These are phyloP conservation scores for Globisporangium cederbergense DNA, from an alignment of 352 stramenopile genomes.

Conservation along the genomic window DNA sequence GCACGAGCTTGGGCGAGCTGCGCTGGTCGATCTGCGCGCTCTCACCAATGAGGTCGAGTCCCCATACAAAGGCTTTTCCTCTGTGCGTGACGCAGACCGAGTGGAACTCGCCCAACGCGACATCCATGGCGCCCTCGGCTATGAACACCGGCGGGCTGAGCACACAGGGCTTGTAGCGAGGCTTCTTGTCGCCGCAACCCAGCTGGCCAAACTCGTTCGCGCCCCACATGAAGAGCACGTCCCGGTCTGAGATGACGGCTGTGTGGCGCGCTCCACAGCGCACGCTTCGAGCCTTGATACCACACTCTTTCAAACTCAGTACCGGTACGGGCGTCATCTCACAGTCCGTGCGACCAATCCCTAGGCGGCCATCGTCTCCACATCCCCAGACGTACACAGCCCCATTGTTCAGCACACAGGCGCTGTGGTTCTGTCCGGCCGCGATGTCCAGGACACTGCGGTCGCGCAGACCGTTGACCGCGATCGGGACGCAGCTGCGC, in stretches of 20 bases:
- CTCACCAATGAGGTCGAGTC: conserved; percentile 51
- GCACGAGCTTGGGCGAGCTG: conserved; percentile 26
- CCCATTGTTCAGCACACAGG: conserved; percentile 65
- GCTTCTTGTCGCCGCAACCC: conserved; percentile 52
- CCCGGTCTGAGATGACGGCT: conserved; percentile 55
- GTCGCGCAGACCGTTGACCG: conserved; percentile 45
- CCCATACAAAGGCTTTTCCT: conserved; percentile 55
- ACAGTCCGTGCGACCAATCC: conserved; percentile 37
- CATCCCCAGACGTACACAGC: conserved; percentile 78
- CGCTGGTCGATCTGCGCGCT: conserved; percentile 37
- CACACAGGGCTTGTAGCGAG: conserved; percentile 39
- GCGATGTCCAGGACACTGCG: conserved; percentile 67
- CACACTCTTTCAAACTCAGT: conserved; percentile 32
- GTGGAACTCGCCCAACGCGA: conserved; percentile 72
- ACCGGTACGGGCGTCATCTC: conserved; percentile 34
- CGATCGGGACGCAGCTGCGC: conserved; percentile 61
- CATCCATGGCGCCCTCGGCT: conserved; percentile 45
- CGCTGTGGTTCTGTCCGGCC: conserved; percentile 72
- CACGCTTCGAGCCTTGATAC: conserved; percentile 40
- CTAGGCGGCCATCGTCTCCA: conserved; percentile 62
- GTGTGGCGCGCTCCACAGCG: conserved; percentile 69
- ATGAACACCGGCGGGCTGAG: conserved; percentile 37
- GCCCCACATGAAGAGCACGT: conserved; percentile 75
- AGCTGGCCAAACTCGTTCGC: conserved; percentile 81
- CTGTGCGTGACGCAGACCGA: conserved; percentile 48